Conservation (phyloP, 2,329 filamentous ascomycete genomes). For the Pseudogymnoascus sp. region DNA sequence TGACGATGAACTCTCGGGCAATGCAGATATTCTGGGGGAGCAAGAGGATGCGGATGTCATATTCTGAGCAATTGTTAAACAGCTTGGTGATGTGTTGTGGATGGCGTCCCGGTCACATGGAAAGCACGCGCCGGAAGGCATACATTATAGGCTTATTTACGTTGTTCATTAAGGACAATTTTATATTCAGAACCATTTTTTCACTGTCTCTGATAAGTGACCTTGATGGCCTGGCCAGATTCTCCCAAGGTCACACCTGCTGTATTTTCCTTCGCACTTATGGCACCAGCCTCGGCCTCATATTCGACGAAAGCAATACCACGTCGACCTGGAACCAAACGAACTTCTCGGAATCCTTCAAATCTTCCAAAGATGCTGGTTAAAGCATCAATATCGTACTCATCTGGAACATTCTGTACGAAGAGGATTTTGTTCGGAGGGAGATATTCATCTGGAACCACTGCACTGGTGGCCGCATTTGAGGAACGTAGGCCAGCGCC, state of each 20-base stretch:
- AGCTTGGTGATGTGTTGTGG: not conserved
- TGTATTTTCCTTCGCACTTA: slow-evolving; percentile 88
- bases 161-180: not conserved
- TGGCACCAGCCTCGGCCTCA: slow-evolving; percentile 80
- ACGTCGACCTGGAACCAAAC: slow-evolving; percentile 75
- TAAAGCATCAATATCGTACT: slow-evolving; percentile 73
- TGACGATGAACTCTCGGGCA: slow-evolving; percentile 36
- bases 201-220: slow-evolving; percentile 89
- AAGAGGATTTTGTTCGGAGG: slow-evolving; percentile 97
- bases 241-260: slow-evolving; percentile 74
- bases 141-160: not conserved
- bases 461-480: slow-evolving; percentile 56
- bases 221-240: slow-evolving; percentile 73
- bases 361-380: slow-evolving; percentile 78
- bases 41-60: slow-evolving; percentile 81
- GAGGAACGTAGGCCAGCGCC: slow-evolving; percentile 71
- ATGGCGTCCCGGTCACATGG: not conserved
- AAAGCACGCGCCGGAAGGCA: not conserved
- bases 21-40: slow-evolving; percentile 63
- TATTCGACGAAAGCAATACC: slow-evolving; percentile 97
- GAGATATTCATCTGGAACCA: slow-evolving; percentile 94
- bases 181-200: not conserved
- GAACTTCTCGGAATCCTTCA: slow-evolving; percentile 89
- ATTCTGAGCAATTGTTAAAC: slow-evolving; percentile 45
- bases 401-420: slow-evolving; percentile 83